Conservation (phyloP, 2,329 filamentous ascomycete genomes). For the Lachnellula cervina region DNA sequence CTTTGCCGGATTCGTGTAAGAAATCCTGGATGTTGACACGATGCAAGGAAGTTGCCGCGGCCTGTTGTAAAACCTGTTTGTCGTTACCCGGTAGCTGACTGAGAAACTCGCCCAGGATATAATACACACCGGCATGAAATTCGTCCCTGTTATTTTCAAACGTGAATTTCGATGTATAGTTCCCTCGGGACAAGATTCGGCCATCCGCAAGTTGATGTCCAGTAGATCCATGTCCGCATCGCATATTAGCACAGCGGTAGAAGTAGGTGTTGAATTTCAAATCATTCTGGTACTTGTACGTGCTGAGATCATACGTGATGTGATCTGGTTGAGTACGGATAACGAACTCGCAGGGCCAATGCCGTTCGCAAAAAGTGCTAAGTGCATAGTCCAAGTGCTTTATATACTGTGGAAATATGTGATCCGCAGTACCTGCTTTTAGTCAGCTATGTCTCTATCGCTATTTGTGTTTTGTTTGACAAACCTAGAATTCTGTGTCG, state of each 20-base stretch:
- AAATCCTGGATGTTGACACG: background rate
- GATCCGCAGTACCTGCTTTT: conserved; percentile 1
- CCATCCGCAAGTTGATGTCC: conserved; percentile 9
- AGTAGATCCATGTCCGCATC: conserved; percentile 6
- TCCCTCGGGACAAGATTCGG: background rate
- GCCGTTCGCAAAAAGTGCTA: conserved; percentile 1
- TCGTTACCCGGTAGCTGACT: background rate
- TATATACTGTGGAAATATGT: conserved; percentile 8
- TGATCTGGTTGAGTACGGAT: background rate
- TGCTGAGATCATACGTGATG: background rate
- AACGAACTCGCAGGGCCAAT: conserved; percentile 10
- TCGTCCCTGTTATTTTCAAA: background rate
- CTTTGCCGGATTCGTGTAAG: background rate
- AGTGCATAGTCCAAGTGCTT: conserved; percentile 4
- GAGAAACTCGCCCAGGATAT: background rate
- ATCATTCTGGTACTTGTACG: background rate
- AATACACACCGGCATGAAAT: background rate
- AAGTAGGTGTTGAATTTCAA: background rate
- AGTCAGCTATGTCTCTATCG: background rate
- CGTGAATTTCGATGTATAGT: conserved; percentile 3
- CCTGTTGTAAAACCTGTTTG: background rate
- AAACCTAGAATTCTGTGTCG: conserved; percentile 3
- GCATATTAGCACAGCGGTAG: conserved; percentile 1
- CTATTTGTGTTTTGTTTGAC: background rate
- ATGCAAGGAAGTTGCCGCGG: background rate